These are phyloP conservation scores for Candida lessepsii DNA, from an alignment of 805 yeast genomes.

Conservation along the genomic window DNA sequence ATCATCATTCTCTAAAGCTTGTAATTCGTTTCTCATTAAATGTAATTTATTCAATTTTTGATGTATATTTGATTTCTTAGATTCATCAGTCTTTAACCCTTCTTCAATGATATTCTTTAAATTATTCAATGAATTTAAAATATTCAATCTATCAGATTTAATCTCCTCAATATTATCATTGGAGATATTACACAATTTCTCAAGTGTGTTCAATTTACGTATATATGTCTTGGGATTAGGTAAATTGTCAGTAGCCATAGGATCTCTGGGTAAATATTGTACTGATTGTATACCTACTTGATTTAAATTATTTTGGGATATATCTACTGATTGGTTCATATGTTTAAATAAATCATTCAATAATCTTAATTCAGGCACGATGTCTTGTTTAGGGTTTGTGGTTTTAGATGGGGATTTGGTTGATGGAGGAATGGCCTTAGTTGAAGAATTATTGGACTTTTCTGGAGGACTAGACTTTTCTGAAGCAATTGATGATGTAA, in stretches of 20 bases:
- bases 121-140: conserved; percentile 25
- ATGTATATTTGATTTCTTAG: conserved; percentile 29
- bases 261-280: conserved; percentile 35
- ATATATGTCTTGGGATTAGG: conserved; percentile 40
- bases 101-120: conserved; percentile 26
- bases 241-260: conserved; percentile 32
- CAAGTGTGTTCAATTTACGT: conserved; percentile 38
- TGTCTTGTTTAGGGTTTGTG: conserved; percentile 1
- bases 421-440: too few relatives aligned
- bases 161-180: conserved; percentile 31
- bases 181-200: conserved; percentile 35
- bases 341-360: conserved; percentile 31
- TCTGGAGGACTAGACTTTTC: too few relatives aligned
- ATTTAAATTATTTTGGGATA: conserved; percentile 34
- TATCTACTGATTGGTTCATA: conserved; percentile 25
- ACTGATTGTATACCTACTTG: conserved; percentile 40
- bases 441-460: too few relatives aligned
- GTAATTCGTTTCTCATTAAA: conserved; percentile 31
- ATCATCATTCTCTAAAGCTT: conserved; percentile 22
- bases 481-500: too few relatives aligned
- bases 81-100: conserved; percentile 31
- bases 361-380: conserved; percentile 29
- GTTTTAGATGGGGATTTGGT: neutral
- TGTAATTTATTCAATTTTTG: conserved; percentile 27
- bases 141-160: conserved; percentile 25